phyloP scores from a whole-genome alignment of 306 rosid genomes.

The Sphenostylis stenocarpa region DNA sequence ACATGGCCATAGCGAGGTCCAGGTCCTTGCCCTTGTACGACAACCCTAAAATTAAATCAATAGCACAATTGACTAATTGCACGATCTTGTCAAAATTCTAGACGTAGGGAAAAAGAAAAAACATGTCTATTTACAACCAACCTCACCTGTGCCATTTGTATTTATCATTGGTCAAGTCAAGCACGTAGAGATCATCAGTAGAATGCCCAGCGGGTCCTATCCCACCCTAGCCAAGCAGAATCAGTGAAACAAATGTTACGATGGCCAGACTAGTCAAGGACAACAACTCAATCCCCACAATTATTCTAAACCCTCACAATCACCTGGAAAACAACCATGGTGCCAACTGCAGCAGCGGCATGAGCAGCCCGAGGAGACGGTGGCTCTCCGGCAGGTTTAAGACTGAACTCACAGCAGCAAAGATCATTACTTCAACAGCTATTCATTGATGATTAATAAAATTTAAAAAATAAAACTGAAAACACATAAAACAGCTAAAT shows the following conservation, averaged over 20 bases:
- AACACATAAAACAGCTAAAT: not conserved
- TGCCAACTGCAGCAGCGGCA: conserved; percentile 92
- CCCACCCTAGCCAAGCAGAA: conserved; percentile 80
- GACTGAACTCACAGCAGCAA: conserved; percentile 46
- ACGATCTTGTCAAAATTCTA: conserved; percentile 14
- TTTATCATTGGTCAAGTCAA: conserved; percentile 86
- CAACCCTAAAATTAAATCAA: conserved; percentile 61
- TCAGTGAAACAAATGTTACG: conserved; percentile 33
- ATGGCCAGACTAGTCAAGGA: not conserved
- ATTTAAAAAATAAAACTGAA: not conserved
- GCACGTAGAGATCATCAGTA: conserved; percentile 89
- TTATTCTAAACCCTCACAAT: conserved; percentile 18
- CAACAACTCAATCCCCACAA: not conserved
- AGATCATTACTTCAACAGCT: conserved; percentile 35
- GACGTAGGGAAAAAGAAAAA: conserved; percentile 18
- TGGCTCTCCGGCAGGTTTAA: conserved; percentile 95
- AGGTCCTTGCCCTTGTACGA: conserved; percentile 98
- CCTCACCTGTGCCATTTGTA: conserved; percentile 97
- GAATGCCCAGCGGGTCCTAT: conserved; percentile 99
- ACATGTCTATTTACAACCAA: conserved; percentile 22
- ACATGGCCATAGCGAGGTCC: conserved; percentile 99
- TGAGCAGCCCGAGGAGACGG: conserved; percentile 99
- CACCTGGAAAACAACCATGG: conserved; percentile 99
- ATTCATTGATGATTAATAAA: not conserved
- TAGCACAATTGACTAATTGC: conserved; percentile 21